Percentiles rank a stretch among this genome's conserved stretches.
These are phyloP conservation scores for Yarrowia bubula DNA, from an alignment of 805 yeast species.

Conservation along the genomic window DNA sequence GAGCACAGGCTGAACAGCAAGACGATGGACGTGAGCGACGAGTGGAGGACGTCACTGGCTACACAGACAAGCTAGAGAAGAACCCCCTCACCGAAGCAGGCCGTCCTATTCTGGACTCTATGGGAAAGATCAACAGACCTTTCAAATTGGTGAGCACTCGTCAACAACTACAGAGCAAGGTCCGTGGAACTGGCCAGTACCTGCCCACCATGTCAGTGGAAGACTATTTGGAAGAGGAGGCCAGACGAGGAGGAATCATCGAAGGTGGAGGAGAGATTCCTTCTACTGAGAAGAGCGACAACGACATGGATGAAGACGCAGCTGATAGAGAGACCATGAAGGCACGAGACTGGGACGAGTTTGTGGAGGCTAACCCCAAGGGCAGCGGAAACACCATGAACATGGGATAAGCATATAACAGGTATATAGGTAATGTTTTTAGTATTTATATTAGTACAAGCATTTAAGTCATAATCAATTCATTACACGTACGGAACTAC, in stretches of 20 bases:
- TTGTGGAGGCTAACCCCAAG: conserved; percentile 76
- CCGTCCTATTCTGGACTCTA: conserved; percentile 56
- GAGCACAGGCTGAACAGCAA: background rate
- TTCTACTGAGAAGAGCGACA: conserved; percentile 43
- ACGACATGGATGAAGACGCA: conserved; percentile 61
- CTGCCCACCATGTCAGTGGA: conserved; percentile 94
- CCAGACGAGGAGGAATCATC: conserved; percentile 75
- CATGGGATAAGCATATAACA: conserved; percentile 46
- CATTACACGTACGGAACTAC: background rate
- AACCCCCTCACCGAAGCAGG: conserved; percentile 34
- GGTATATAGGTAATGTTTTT: too few relatives aligned
- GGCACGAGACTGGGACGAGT: conserved; percentile 89
- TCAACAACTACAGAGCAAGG: conserved; percentile 59
- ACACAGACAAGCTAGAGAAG: conserved; percentile 62
- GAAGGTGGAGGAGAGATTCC: conserved; percentile 36
- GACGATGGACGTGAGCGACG: conserved; percentile 20
- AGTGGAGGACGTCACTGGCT: conserved; percentile 43
- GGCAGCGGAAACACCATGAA: conserved; percentile 89
- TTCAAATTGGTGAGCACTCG: conserved; percentile 63
- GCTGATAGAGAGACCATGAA: conserved; percentile 68
- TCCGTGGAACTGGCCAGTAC: conserved; percentile 87
- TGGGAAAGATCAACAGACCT: conserved; percentile 80
- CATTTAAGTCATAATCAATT: background rate
- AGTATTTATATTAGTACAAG: background rate
- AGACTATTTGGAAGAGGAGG: conserved; percentile 82